Conservation (phyloP, 2,329 filamentous ascomycete genomes). For the Aplosporella prunicola region DNA sequence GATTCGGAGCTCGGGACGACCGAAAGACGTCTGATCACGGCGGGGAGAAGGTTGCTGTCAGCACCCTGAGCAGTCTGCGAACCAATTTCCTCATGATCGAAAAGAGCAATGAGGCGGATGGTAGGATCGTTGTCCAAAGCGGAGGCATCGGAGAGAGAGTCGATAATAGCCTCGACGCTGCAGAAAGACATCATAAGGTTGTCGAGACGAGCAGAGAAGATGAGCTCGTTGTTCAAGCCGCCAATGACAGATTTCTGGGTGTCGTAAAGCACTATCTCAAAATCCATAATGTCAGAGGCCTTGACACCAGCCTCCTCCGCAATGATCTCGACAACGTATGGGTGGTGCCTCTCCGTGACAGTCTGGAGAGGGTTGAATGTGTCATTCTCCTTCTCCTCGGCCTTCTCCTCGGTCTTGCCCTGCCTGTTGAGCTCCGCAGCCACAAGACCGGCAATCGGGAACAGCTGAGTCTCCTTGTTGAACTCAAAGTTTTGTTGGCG, state of each 20-base stretch:
- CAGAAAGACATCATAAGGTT: slow-evolving; percentile 97
- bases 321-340: slow-evolving; percentile 75
- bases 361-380: slow-evolving; percentile 66
- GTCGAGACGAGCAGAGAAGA: slow-evolving; percentile 92
- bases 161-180: slow-evolving; percentile 73
- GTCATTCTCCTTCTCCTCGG: slow-evolving; percentile 31
- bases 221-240: slow-evolving; percentile 84
- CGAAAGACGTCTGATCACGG: slow-evolving; percentile 77
- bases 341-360: slow-evolving; percentile 76
- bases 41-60: slow-evolving; percentile 81
- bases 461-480: slow-evolving; percentile 94
- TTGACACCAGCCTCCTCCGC: slow-evolving; percentile 66
- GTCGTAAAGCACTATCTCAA: slow-evolving; percentile 95
- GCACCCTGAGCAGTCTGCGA: slow-evolving; percentile 88
- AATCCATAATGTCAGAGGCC: slow-evolving; percentile 71
- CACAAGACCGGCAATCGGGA: slow-evolving; percentile 83
- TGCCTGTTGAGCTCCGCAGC: slow-evolving; percentile 79
- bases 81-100: slow-evolving; percentile 97
- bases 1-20: slow-evolving; percentile 57
- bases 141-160: slow-evolving; percentile 56
- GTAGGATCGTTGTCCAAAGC: slow-evolving; percentile 66
- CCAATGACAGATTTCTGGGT: slow-evolving; percentile 85
- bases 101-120: slow-evolving; percentile 87
- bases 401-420: slow-evolving; percentile 43
- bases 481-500: slow-evolving; percentile 78